A percentile compares a stretch with the other conserved stretches of the same genome.
Conservation (phyloP, 2,329 filamentous ascomycete species). For the Trichoderma atrobrunneum region DNA sequence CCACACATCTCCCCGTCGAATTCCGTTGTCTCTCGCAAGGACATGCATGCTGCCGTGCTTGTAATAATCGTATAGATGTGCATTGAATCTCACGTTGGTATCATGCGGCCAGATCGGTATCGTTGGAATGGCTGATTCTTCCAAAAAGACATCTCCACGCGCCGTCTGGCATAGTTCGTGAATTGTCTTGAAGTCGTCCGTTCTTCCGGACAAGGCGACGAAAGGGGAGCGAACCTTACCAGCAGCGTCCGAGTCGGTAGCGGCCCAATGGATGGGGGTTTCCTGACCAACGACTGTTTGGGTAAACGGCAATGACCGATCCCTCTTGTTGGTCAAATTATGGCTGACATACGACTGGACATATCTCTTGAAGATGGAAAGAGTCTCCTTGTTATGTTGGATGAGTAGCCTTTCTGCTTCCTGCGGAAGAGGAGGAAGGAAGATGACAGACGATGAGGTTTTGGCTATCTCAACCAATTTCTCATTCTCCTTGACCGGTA, state of each 20-base stretch:
- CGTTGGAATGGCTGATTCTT: conserved; percentile 69
- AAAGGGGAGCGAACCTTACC: conserved; percentile 63
- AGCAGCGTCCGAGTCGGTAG: conserved; percentile 26
- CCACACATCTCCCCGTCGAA: conserved; percentile 68
- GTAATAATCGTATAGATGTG: conserved; percentile 74
- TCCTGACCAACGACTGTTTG: conserved; percentile 2
- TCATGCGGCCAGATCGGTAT: conserved; percentile 60
- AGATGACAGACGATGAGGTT: conserved; percentile 60
- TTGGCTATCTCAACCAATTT: conserved; percentile 49
- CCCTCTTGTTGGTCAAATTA: conserved; percentile 50
- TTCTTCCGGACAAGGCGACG: conserved; percentile 66
- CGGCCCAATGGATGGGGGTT: neutral
- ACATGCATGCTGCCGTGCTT: conserved; percentile 65
- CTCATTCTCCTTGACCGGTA: conserved; percentile 43
- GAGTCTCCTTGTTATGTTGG: conserved; percentile 62
- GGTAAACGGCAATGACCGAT: conserved; percentile 59
- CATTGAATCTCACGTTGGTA: conserved; percentile 54
- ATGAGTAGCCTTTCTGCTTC: conserved; percentile 55
- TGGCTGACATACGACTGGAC: conserved; percentile 67
- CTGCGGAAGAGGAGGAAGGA: conserved; percentile 61
- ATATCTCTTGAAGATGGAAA: conserved; percentile 66
- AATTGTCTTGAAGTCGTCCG: conserved; percentile 62
- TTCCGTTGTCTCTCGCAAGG: conserved; percentile 62
- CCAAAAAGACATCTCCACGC: conserved; percentile 69
- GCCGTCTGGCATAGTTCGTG: conserved; percentile 64